A percentile compares a stretch with the other conserved stretches of the same genome.
Evolutionary conservation across 306 rosid species (phyloP).

Genomic region (Prunus kanzakura): DNA sequence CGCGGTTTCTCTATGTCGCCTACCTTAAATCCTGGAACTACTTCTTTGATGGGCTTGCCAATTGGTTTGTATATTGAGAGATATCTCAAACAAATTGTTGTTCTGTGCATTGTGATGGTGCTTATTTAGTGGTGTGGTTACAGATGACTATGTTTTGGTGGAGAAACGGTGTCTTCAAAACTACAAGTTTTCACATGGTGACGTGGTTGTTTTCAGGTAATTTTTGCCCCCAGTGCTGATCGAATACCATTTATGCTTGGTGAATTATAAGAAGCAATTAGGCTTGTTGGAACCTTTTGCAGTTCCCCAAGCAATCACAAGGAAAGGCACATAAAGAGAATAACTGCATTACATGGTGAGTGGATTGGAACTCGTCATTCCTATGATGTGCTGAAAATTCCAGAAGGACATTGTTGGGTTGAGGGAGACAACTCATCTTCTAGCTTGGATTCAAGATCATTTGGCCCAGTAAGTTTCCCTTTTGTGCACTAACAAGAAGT

Average conservation of each 20-base stretch:
- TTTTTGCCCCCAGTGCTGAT: background rate
- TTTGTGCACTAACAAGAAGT: too few species aligned
- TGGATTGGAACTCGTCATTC: constrained; percentile 56
- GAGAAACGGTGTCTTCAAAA: constrained; percentile 59
- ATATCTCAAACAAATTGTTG: background rate
- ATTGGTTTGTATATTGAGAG: constrained; percentile 38
- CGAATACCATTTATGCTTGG: background rate
- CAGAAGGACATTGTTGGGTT: constrained; percentile 90
- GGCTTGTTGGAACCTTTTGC: constrained; percentile 34
- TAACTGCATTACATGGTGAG: constrained; percentile 79
- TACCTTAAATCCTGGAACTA: constrained; percentile 61
- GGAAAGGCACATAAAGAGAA: constrained; percentile 79
- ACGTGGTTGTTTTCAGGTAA: constrained; percentile 78
- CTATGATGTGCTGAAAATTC: constrained; percentile 53
- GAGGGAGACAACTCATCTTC: constrained; percentile 83
- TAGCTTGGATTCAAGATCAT: constrained; percentile 78
- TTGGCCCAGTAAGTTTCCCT: constrained; percentile 70
- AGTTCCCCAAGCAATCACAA: constrained; percentile 78
- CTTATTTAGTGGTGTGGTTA: constrained; percentile 26
- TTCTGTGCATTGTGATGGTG: background rate
- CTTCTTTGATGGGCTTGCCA: constrained; percentile 25
- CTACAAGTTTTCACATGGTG: constrained; percentile 75
- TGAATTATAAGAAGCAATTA: background rate
- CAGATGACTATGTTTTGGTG: constrained; percentile 83
- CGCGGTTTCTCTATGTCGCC: constrained; percentile 91